phyloP scores from a whole-genome alignment of 192 early-diverging fungal species.

The Rhizophagus prolifer region DNA sequence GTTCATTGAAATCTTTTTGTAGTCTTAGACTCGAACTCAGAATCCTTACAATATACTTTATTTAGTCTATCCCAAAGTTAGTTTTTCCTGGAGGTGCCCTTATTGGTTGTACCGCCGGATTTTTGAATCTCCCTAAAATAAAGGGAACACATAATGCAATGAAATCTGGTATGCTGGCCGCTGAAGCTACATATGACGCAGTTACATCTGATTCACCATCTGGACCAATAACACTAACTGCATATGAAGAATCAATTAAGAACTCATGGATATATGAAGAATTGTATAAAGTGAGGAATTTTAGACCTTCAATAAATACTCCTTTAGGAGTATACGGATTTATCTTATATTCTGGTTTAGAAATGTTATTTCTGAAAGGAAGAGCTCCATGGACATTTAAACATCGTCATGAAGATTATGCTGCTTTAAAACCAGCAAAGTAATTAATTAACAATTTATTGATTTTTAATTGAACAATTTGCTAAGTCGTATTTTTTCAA shows the following conservation, averaged over 20 bases:
- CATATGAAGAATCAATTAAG: slow-evolving; percentile 81
- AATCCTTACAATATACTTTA: neutral
- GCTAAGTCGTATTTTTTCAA: neutral
- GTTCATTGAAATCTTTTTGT: neutral
- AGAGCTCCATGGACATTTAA: slow-evolving; percentile 92
- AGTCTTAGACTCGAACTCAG: no score
- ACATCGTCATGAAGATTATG: slow-evolving; percentile 86
- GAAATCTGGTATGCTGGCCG: slow-evolving; percentile 97
- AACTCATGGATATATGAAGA: slow-evolving; percentile 91
- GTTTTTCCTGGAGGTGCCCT: slow-evolving; percentile 93
- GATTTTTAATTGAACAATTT: neutral
- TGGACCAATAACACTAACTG: slow-evolving; percentile 66
- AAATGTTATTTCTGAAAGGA: slow-evolving; percentile 87
- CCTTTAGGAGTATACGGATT: slow-evolving; percentile 86
- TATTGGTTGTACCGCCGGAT: slow-evolving; percentile 94
- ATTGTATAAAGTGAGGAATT: slow-evolving; percentile 87
- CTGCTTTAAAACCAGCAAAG: slow-evolving; percentile 70
- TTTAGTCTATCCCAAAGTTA: slow-evolving; percentile 85
- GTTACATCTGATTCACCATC: slow-evolving; percentile 50
- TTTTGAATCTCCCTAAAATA: slow-evolving; percentile 97
- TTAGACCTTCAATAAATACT: slow-evolving; percentile 90
- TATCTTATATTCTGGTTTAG: slow-evolving; percentile 84
- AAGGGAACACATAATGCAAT: slow-evolving; percentile 99
- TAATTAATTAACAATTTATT: slow-evolving; percentile 23
- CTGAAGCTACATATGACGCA: slow-evolving; percentile 82